These are phyloP conservation scores for Maudiozyma serrabonitensis DNA, from an alignment of 805 yeast genomes.

Conservation along the genomic window DNA sequence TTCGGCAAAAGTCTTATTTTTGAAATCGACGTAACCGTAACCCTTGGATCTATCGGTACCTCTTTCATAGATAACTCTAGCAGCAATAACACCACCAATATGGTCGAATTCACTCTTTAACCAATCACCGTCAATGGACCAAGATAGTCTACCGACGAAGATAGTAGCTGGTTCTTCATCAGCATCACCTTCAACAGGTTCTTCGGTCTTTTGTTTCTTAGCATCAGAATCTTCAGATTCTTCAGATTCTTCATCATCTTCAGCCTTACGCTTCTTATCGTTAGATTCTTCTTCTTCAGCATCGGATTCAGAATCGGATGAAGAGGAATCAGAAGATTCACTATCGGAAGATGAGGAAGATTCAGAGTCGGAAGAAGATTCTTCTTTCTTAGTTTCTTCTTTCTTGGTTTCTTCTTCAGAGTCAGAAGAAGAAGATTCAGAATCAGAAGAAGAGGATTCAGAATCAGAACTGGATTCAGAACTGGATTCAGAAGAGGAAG, in stretches of 20 bases:
- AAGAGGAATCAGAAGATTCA: constrained; percentile 5
- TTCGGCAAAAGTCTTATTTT: constrained; percentile 64
- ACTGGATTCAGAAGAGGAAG: constrained; percentile 8
- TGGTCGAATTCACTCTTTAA: constrained; percentile 77
- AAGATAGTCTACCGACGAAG: constrained; percentile 94
- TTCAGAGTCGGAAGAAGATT: constrained; percentile 28
- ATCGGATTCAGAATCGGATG: constrained; percentile 8
- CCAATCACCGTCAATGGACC: constrained; percentile 96
- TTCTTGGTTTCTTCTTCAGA: constrained; percentile 30
- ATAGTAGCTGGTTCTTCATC: constrained; percentile 68
- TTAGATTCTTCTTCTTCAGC: constrained; percentile 29
- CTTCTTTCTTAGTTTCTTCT: constrained; percentile 25
- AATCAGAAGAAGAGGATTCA: constrained; percentile 6
- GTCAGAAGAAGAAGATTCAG: constrained; percentile 5
- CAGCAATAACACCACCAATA: constrained; percentile 70
- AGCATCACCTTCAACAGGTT: not conserved
- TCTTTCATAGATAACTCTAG: constrained; percentile 92
- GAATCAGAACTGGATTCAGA: constrained; percentile 3
- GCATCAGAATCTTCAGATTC: constrained; percentile 29
- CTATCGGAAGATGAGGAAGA: not conserved
- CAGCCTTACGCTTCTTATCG: constrained; percentile 30
- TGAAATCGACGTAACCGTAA: constrained; percentile 95
- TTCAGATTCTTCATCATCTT: constrained; percentile 28
- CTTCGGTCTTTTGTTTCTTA: constrained; percentile 45
- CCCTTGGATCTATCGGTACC: constrained; percentile 91